Percentiles rank a stretch among this genome's conserved stretches.
Conservation (phyloP, 1,284 basidiomycete species). For the Cutaneotrichosporon cavernicola region DNA sequence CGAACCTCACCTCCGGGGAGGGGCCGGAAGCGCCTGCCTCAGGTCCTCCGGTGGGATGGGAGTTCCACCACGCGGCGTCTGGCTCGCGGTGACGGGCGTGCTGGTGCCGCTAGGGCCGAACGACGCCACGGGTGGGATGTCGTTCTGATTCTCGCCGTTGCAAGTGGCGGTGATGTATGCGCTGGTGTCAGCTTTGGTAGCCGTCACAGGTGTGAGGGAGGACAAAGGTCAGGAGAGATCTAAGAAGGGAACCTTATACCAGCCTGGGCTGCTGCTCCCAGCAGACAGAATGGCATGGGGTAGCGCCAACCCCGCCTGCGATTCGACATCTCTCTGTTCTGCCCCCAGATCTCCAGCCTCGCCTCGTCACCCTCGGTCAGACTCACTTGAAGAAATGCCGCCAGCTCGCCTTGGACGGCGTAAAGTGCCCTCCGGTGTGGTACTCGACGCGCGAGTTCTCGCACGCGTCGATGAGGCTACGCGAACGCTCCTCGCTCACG, state of each 20-base stretch:
- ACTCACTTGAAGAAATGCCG: constrained; percentile 52
- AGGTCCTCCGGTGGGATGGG: constrained; percentile 9
- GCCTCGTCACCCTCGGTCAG: neutral
- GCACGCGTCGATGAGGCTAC: constrained; percentile 63
- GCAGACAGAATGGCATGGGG: too few relatives aligned
- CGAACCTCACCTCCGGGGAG: neutral
- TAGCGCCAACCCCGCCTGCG: too few relatives aligned
- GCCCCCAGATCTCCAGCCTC: neutral
- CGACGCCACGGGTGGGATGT: constrained; percentile 39
- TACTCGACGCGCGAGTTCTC: constrained; percentile 48
- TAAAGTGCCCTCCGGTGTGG: constrained; percentile 54
- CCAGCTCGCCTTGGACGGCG: constrained; percentile 51
- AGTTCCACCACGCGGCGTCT: constrained; percentile 17
- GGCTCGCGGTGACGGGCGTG: constrained; percentile 26
- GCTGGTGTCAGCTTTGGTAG: constrained; percentile 24
- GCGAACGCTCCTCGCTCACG: constrained; percentile 69
- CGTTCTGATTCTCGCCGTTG: constrained; percentile 44
- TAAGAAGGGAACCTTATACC: too few relatives aligned
- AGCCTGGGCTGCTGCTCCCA: too few relatives aligned
- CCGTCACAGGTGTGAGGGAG: neutral
- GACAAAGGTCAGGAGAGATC: too few relatives aligned
- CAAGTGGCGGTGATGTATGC: constrained; percentile 52
- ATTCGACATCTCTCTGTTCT: neutral
- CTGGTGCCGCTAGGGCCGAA: constrained; percentile 40
- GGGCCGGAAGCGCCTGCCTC: constrained; percentile 4